A percentile compares a stretch with the other conserved stretches of the same genome.
Evolutionary conservation across 106 monocot genomes (phyloP).

Genomic region (Ottelia alismoides): DNA sequence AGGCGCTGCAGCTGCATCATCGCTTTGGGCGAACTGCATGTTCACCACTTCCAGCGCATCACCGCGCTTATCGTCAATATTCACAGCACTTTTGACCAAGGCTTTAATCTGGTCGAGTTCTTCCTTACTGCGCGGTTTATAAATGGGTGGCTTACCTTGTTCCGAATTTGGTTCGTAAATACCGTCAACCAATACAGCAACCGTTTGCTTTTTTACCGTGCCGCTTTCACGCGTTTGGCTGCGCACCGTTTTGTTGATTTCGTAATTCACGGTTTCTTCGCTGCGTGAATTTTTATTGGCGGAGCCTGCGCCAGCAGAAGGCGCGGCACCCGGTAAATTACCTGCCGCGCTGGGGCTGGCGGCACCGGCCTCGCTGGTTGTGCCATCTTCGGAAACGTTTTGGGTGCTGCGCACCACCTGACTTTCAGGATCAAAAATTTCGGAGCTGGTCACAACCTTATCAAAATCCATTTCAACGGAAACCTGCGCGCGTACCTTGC

Average conservation of each 20-base stretch:
- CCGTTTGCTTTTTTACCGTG: not conserved
- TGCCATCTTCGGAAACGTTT: not conserved
- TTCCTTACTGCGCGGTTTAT: not conserved
- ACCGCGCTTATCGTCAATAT: not conserved
- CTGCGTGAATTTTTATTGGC: not conserved
- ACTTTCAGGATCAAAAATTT: not conserved
- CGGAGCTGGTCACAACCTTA: not conserved
- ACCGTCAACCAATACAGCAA: not conserved
- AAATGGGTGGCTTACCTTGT: not conserved
- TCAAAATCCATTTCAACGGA: not conserved
- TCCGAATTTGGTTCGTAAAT: not conserved
- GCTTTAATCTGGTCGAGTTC: not conserved
- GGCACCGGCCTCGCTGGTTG: not conserved
- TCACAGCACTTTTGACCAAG: not conserved
- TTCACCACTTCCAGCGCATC: not conserved
- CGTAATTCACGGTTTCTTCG: not conserved
- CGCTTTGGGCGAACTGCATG: not conserved
- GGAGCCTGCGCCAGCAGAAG: not conserved
- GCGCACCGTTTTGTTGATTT: not conserved
- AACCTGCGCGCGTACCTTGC: not conserved
- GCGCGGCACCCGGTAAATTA: not conserved
- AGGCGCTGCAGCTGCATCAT: too few relatives aligned
- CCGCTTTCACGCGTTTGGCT: not conserved
- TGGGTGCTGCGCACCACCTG: not conserved
- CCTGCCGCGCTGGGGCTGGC: not conserved